phyloP scores from a whole-genome alignment of 768 basidiomycete genomes.

The Collybia nuda region DNA sequence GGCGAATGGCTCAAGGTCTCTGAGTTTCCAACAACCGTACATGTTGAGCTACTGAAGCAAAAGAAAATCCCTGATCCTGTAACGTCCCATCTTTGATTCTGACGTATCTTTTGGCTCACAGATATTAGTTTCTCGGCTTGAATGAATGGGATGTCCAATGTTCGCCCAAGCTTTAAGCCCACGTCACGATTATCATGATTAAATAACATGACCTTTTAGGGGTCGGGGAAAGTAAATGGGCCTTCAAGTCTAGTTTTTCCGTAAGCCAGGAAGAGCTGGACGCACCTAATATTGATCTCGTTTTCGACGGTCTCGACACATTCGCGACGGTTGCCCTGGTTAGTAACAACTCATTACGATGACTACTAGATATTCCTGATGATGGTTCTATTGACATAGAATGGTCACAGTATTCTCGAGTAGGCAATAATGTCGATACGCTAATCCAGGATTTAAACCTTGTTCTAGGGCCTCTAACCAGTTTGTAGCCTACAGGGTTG shows the following conservation, averaged over 20 bases:
- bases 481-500: slow-evolving; percentile 71
- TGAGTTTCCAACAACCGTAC: slow-evolving; percentile 81
- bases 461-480: slow-evolving; percentile 69
- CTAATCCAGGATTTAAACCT: background rate
- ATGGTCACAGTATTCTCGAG: slow-evolving; percentile 69
- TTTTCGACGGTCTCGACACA: slow-evolving; percentile 92
- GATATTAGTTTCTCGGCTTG: slow-evolving; percentile 63
- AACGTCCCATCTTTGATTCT: slow-evolving; percentile 21
- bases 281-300: slow-evolving; percentile 60
- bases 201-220: slow-evolving; percentile 41
- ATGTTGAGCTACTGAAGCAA: slow-evolving; percentile 77
- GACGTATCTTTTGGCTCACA: background rate
- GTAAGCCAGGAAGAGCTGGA: slow-evolving; percentile 46
- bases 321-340: slow-evolving; percentile 76
- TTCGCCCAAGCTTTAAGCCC: slow-evolving; percentile 27
- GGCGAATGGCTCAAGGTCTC: slow-evolving; percentile 68
- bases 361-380: background rate
- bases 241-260: slow-evolving; percentile 68
- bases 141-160: slow-evolving; percentile 93
- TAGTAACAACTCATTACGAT: slow-evolving; percentile 20
- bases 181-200: background rate
- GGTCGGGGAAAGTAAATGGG: slow-evolving; percentile 88
- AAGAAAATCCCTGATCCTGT: slow-evolving; percentile 84
- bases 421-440: slow-evolving; percentile 24
- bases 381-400: slow-evolving; percentile 39